A percentile compares a stretch with the other conserved stretches of the same genome.
Evolutionary conservation across 768 basidiomycete species (phyloP).

Genomic region (Calvatia gigantea): DNA sequence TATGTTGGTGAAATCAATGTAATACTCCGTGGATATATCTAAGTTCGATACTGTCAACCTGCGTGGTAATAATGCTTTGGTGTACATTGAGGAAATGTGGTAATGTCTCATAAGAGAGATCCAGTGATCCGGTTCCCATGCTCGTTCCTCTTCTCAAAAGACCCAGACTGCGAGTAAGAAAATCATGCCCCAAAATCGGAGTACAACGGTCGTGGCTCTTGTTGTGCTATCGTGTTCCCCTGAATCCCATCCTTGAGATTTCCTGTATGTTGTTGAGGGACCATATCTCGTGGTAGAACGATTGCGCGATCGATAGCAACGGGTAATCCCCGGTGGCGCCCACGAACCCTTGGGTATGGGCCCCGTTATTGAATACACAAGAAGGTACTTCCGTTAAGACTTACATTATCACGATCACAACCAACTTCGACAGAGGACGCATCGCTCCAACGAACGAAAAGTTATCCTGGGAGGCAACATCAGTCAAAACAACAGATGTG

Average conservation of each 20-base stretch:
- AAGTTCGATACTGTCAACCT: no score
- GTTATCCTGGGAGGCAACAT: constrained; percentile 36
- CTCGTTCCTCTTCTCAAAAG: neutral
- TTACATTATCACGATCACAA: constrained; percentile 70
- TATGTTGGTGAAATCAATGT: no score
- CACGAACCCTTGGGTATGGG: constrained; percentile 49
- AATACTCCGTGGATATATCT: no score
- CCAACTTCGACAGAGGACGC: constrained; percentile 63
- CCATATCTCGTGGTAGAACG: constrained; percentile 33
- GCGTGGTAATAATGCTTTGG: neutral
- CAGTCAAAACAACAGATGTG: neutral
- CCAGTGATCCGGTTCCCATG: neutral
- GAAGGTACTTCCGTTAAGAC: constrained; percentile 12
- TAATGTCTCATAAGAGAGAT: neutral
- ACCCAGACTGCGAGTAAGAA: neutral
- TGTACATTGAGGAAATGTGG: neutral
- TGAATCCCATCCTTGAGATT: neutral
- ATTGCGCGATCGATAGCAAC: constrained; percentile 64
- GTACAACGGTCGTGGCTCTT: neutral
- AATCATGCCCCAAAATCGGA: constrained; percentile 3
- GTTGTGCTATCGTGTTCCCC: neutral
- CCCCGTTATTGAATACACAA: neutral
- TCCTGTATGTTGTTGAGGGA: constrained; percentile 4
- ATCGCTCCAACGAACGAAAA: constrained; percentile 64
- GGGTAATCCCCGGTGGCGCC: constrained; percentile 68